A percentile compares a stretch with the other conserved stretches of the same genome.
phyloP scores from a whole-genome alignment of 179 eudicot genomes.

The Vitellaria paradoxa region DNA sequence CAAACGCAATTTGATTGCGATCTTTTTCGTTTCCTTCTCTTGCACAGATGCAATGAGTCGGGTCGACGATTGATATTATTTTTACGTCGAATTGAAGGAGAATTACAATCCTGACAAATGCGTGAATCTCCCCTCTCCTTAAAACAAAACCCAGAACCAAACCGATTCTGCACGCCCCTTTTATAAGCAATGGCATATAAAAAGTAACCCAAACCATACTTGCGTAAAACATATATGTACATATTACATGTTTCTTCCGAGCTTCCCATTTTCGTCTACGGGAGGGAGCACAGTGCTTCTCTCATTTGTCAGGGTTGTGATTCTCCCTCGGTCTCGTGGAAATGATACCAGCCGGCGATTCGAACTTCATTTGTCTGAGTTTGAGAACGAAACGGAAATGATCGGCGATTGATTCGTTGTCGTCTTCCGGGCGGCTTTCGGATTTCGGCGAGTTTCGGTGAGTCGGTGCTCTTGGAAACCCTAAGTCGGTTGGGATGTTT shows the following conservation, averaged over 20 bases:
- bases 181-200: no score
- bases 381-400: no score
- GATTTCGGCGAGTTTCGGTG: neutral
- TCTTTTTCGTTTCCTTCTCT: neutral
- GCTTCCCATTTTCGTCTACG: neutral
- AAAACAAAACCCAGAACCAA: neutral
- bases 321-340: conserved; percentile 15
- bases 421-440: no score
- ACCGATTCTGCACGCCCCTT: neutral
- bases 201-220: neutral
- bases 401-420: no score
- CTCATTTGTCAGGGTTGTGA: conserved; percentile 18
- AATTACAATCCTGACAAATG: conserved; percentile 14
- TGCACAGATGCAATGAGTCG: neutral
- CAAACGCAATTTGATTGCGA: neutral
- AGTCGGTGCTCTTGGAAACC: neutral
- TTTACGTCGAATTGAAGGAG: neutral
- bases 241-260: neutral
- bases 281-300: neutral
- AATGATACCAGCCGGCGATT: conserved; percentile 8
- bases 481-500: neutral
- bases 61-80: conserved; percentile 4
- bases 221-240: no score
- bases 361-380: neutral
- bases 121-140: neutral